These are phyloP conservation scores for Cercospora berteroae DNA, from an alignment of 2,329 filamentous ascomycete genomes.

Conservation along the genomic window DNA sequence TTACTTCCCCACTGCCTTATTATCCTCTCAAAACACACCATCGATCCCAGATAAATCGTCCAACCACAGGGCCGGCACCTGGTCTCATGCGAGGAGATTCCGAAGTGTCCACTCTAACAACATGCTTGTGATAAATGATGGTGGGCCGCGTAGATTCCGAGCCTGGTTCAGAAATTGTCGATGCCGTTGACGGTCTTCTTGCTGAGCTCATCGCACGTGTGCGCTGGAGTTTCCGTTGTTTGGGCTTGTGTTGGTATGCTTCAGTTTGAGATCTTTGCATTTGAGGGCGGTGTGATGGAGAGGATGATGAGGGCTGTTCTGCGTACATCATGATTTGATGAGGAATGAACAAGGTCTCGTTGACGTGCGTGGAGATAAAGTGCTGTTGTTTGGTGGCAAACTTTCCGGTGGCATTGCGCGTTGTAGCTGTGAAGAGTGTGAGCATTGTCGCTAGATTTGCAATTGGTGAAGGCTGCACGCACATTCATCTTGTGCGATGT, in stretches of 20 bases:
- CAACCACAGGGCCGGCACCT: background rate
- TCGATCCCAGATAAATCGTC: background rate
- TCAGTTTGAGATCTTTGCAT: background rate
- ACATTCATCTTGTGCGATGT: background rate
- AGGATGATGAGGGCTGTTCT: background rate
- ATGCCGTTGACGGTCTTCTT: background rate
- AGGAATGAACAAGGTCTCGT: background rate
- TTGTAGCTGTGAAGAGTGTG: background rate
- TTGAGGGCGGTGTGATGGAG: background rate
- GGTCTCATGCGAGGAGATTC: background rate
- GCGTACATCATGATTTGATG: background rate
- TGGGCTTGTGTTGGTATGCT: background rate
- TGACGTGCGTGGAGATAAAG: background rate
- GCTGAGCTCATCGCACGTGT: background rate
- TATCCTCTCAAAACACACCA: background rate
- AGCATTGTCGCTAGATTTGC: background rate
- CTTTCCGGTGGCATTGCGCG: background rate
- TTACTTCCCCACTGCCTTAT: background rate
- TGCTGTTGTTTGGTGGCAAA: background rate
- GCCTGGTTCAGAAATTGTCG: background rate
- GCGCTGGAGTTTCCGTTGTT: background rate
- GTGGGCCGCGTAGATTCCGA: background rate
- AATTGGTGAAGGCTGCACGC: background rate
- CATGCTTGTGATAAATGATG: constrained; percentile 1
- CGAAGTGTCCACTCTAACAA: background rate